Evolutionary conservation across 768 basidiomycete species (phyloP), one percentile per base, ranked within the genome.

Genomic region (Ephemerocybe angulata): DNA sequence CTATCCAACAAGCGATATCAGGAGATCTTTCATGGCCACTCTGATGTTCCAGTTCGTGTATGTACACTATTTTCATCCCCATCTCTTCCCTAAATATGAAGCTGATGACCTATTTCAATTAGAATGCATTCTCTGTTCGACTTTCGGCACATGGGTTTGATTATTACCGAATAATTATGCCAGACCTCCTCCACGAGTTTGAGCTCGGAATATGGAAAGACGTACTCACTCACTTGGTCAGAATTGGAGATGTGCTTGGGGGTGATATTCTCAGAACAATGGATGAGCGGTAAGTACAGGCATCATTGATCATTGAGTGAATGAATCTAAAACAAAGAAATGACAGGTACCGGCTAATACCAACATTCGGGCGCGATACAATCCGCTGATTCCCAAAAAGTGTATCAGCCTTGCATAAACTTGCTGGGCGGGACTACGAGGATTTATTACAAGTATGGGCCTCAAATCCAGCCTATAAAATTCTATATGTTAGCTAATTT

Each of bases 131-230:
- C 22, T 51, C 50, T 4, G 28, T 10, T 4, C 8, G 13, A 31
- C 29, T 48, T 4, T 5, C 17, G 27, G 6, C 29, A 17, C 10
- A 13, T 19, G 15, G 21, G 43, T 66, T 71, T 42, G 63, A 72
- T 44, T 60, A 66, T 22, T 71, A 58, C 35, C 2, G 38, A 1
- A 65, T 72, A 40, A 65, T 75, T 35, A 65, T 67, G 0, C 63
- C 67, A 0, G 73, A 76, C 55, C 53, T 77, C 3, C 33, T 77
- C 40, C 75, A 76, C 55, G 72, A 77, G 54, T 65, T 75, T 47
- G 72, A 76, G 54, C 56, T 76, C 15, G 71, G 73, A 7, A 64
- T 70, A 1, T 72, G 68, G 70, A 77, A 76, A 54, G 60, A 66
- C 3, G 27, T 70, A 4, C 70, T 75, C 42, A 66, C 55, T 0